Evolutionary conservation across 345 rosid species (phyloP).

Genomic region (Adansonia digitata): DNA sequence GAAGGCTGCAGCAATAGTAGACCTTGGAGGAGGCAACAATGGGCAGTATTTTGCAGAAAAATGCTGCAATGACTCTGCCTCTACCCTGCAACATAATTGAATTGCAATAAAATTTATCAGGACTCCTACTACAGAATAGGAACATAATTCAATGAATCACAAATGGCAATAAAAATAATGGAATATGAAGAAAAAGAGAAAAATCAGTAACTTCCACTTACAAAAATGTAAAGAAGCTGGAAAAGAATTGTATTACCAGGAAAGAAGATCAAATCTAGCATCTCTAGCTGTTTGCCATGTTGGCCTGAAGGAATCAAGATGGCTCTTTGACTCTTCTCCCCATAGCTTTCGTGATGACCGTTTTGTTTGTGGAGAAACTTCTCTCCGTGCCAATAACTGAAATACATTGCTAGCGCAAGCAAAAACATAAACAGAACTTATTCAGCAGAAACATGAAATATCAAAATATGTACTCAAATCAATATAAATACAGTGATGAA

Average conservation of each 20-base stretch:
- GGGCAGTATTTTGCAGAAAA: conserved; percentile 70
- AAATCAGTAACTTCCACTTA: neutral
- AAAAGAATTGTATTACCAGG: conserved; percentile 45
- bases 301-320: conserved; percentile 24
- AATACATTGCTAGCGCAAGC: conserved; percentile 50
- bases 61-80: conserved; percentile 65
- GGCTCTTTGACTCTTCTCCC: conserved; percentile 42
- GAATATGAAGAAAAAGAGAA: neutral
- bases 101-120: conserved; percentile 2
- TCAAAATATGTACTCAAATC: neutral
- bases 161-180: neutral
- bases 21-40: conserved; percentile 67
- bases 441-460: neutral
- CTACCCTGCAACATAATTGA: conserved; percentile 46
- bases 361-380: conserved; percentile 56
- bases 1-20: conserved; percentile 88
- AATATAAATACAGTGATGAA: neutral
- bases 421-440: conserved; percentile 1
- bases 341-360: conserved; percentile 53
- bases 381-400: conserved; percentile 56
- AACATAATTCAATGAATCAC: neutral
- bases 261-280: conserved; percentile 52
- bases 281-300: conserved; percentile 38
- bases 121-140: neutral
- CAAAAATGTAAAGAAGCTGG: conserved; percentile 1